Evolutionary conservation across 2,329 filamentous ascomycete genomes (phyloP), one percentile per base, ranked within the genome.

Genomic region (Metarhizium humberi): DNA sequence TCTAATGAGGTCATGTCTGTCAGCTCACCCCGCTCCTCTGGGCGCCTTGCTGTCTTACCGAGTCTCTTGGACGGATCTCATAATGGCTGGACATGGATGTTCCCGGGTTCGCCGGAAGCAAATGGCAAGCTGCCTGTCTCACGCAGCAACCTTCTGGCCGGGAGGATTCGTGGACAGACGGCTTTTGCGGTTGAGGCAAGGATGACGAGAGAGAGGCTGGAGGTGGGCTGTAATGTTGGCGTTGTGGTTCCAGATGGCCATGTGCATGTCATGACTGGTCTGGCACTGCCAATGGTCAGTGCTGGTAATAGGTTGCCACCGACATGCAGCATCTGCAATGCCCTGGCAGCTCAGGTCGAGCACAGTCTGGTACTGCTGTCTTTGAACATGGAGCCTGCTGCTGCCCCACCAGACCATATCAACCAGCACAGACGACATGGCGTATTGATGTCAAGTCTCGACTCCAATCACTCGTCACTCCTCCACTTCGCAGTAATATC

Each of bases 51-150:
- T 49, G 48, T 64, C 71, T 62, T 62, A 73, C 71, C 67, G 64
- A 46, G 67, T 67, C 62, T 73, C 71, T 50, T 73, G 64, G 38
- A 73, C 62, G 48, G 71, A 62, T 56, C 68, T 68, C 71, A 73
- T 73, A 46, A 54, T 63, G 61, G 54, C n/a, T 34, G 36, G 25
- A 48, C 30, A 32, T 16, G 16, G 14, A 48, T 13, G 6, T 29
- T 29, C 18, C 45, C 10, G 45, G 8, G 10, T 6, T 4, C 25
- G 32, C 45, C 4, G 13, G 18, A 48, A 29, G 6, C 45, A 32
- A 16, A 29, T 14, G 25, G 25, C 45, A 29, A 30, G 16, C 43
- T 20, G 50, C 50, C 50, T 34, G 34, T 43, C 50, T 42, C 34
- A 51, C 8, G 50, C 32, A 40, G 10, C 18, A 32, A 30, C 45